Evolutionary conservation across 2,329 filamentous ascomycete genomes (phyloP).

Genomic region (Dothidotthia symphoricarpi): DNA sequence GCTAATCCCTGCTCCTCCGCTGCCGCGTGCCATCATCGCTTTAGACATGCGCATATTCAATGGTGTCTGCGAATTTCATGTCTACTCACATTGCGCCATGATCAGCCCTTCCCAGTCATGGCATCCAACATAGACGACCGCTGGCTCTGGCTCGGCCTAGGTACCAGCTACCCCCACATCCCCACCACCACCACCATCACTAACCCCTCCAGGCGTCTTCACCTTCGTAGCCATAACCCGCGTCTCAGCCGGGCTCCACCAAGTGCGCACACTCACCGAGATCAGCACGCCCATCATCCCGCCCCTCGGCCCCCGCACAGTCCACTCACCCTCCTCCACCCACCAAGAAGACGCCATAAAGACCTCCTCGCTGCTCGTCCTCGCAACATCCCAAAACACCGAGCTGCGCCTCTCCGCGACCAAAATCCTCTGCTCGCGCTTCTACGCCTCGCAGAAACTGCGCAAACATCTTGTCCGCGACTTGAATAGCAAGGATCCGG

Average conservation of each 20-base stretch:
- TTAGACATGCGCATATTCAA: slow-evolving; percentile 2
- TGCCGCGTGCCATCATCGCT: slow-evolving; percentile 21
- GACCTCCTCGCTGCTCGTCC: slow-evolving; percentile 41
- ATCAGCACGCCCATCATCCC: slow-evolving; percentile 67
- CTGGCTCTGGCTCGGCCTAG: slow-evolving; percentile 50
- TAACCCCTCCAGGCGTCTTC: slow-evolving; percentile 51
- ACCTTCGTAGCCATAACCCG: slow-evolving; percentile 58
- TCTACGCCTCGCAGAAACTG: slow-evolving; percentile 24
- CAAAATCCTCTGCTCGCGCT: slow-evolving; percentile 40
- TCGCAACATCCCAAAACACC: slow-evolving; percentile 44
- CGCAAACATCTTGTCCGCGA: slow-evolving; percentile 25
- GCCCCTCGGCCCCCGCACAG: slow-evolving; percentile 22
- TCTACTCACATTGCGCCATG: slow-evolving; percentile 11
- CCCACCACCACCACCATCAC: slow-evolving; percentile 37
- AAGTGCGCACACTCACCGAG: slow-evolving; percentile 63
- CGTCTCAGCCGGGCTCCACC: slow-evolving; percentile 59
- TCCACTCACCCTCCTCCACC: slow-evolving; percentile 56
- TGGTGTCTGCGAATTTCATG: slow-evolving; percentile 1
- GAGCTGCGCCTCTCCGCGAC: slow-evolving; percentile 45
- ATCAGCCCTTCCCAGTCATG: slow-evolving; percentile 24
- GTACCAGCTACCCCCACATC: slow-evolving; percentile 24
- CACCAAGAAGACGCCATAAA: slow-evolving; percentile 61
- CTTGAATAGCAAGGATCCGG: slow-evolving; percentile 19
- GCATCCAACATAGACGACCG: slow-evolving; percentile 44
- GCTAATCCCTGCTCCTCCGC: slow-evolving; percentile 11